Evolutionary conservation across 2,329 filamentous ascomycete species (phyloP).

Genomic region (Colletotrichum orchidophilum): DNA sequence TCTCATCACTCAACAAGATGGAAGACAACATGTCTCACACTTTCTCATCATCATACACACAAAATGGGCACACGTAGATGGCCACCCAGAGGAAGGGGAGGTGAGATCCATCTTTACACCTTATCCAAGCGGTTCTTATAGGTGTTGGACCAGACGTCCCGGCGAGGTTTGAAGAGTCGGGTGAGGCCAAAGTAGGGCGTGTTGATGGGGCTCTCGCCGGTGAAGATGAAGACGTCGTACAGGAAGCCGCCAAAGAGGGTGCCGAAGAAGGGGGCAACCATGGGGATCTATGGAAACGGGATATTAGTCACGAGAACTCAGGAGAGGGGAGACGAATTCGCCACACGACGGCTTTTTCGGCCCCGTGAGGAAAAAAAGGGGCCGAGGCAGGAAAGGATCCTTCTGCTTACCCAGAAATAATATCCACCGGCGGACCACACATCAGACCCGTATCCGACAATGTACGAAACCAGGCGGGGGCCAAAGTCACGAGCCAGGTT

Average conservation of each 20-base stretch:
- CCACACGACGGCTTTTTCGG: too few relatives aligned
- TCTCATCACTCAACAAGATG: not conserved
- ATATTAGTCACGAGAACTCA: constrained; percentile 1
- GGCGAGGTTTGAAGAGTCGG: constrained; percentile 51
- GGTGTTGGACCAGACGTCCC: constrained; percentile 43
- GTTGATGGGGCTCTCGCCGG: constrained; percentile 76
- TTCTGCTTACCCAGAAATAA: constrained; percentile 73
- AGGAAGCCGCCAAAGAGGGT: constrained; percentile 71
- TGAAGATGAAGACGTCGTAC: constrained; percentile 76
- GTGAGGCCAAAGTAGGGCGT: constrained; percentile 72
- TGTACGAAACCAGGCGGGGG: constrained; percentile 71
- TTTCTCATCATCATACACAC: not conserved
- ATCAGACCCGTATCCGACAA: constrained; percentile 72
- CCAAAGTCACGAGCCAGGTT: constrained; percentile 79
- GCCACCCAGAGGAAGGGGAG: too few relatives aligned
- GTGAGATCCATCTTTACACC: not conserved
- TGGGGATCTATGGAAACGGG: constrained; percentile 64
- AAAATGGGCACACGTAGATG: not conserved
- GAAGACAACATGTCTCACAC: not conserved
- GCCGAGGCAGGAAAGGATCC: constrained; percentile 5
- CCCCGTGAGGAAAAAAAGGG: not conserved
- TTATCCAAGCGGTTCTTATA: constrained; percentile 22
- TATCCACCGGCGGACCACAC: constrained; percentile 75
- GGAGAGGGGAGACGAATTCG: not conserved
- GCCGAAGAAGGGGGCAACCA: constrained; percentile 76